phyloP scores from a whole-genome alignment of 768 basidiomycete genomes.

The Tephrocybe rancida region DNA sequence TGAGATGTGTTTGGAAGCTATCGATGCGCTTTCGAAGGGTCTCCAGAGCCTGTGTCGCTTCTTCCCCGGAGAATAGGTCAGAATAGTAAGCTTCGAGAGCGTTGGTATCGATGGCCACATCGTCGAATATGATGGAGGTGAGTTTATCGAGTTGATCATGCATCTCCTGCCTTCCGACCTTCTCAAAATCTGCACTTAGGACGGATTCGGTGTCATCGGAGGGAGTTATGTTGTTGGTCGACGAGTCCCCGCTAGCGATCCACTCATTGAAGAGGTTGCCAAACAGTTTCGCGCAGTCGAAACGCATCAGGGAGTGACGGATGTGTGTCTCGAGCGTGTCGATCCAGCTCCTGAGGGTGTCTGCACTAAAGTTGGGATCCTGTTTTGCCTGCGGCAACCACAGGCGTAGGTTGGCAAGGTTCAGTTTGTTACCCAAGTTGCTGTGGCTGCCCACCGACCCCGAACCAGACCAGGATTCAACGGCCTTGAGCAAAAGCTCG shows the following conservation, averaged over 20 bases:
- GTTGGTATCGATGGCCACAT: conserved; percentile 31
- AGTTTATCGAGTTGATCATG: conserved; percentile 32
- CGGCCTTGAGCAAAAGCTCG: conserved; percentile 33
- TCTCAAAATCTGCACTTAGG: conserved; percentile 21
- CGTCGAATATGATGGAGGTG: conserved; percentile 41
- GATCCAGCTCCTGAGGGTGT: conserved; percentile 37
- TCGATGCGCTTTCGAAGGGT: conserved; percentile 30
- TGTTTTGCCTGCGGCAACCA: conserved; percentile 43
- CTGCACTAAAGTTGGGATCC: conserved; percentile 40
- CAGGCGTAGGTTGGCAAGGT: conserved; percentile 31
- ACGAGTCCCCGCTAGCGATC: conserved; percentile 43
- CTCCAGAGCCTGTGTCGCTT: conserved; percentile 29
- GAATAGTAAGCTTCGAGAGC: conserved; percentile 36
- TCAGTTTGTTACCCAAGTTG: conserved; percentile 25
- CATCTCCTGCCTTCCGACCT: conserved; percentile 42
- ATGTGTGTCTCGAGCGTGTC: conserved; percentile 42
- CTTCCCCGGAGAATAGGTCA: conserved; percentile 36
- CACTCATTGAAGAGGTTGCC: conserved; percentile 46
- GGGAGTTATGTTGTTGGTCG: conserved; percentile 21
- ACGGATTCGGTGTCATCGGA: conserved; percentile 7
- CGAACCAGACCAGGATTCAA: conserved; percentile 37
- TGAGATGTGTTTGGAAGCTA: conserved; percentile 28
- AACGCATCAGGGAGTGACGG: conserved; percentile 34
- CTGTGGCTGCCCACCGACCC: conserved; percentile 20
- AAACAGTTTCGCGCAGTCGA: conserved; percentile 43